These are phyloP conservation scores for Erodium texanum DNA, from an alignment of 441 rosid species.

Conservation along the genomic window DNA sequence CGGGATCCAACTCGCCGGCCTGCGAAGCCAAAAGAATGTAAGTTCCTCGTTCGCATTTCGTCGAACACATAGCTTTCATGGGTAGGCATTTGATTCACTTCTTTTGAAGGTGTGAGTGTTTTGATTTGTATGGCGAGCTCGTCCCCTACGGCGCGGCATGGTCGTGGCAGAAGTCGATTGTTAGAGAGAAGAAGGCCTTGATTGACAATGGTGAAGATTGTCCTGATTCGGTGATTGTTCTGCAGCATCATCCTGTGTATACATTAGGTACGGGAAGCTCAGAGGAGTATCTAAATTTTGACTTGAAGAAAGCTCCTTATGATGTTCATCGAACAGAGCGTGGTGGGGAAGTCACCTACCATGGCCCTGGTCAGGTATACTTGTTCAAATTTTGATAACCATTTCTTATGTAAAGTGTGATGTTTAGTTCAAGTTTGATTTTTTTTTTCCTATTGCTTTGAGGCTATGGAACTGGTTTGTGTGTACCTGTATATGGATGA, in stretches of 20 bases:
- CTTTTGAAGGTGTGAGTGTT: constrained; percentile 41
- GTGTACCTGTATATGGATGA: not conserved
- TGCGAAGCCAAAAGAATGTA: constrained; percentile 20
- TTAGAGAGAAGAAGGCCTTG: constrained; percentile 44
- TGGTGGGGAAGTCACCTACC: constrained; percentile 89
- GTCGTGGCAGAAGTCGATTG: constrained; percentile 63
- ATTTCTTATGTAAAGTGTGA: not conserved
- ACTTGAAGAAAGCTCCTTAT: constrained; percentile 53
- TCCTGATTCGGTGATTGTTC: constrained; percentile 50
- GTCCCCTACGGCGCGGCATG: constrained; percentile 55
- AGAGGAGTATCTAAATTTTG: constrained; percentile 47
- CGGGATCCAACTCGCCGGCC: constrained; percentile 7
- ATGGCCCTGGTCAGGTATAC: constrained; percentile 88
- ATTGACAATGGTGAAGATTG: constrained; percentile 45
- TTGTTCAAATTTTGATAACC: not conserved
- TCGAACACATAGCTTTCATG: constrained; percentile 18
- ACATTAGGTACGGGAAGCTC: constrained; percentile 66
- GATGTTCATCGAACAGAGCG: constrained; percentile 70
- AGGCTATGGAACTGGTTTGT: not conserved
- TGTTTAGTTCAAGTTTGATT: not conserved
- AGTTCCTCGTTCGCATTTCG: constrained; percentile 25
- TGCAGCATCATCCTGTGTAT: constrained; percentile 68
- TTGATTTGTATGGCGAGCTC: constrained; percentile 36
- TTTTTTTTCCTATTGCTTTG: not conserved
- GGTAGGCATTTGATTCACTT: not conserved